Base-by-base conservation (phyloP, 1,284 basidiomycete genomes). In the Ceratobasidium sp. region DNA sequence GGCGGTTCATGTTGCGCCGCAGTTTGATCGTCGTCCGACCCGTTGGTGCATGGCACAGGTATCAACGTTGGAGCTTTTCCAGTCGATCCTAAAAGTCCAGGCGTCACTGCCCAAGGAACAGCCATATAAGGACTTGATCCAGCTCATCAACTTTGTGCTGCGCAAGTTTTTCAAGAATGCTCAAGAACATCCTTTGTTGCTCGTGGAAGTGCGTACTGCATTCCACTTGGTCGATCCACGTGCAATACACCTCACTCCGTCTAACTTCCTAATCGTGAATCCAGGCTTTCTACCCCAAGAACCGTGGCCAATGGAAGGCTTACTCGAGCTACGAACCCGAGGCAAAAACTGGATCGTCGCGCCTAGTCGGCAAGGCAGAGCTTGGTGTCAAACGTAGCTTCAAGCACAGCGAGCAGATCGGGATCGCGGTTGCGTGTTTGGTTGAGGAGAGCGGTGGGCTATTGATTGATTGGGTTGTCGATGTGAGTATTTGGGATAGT, bases 131-230 rank as follows among this genome's bases (percentile, higher is more conserved):
- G 95, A 98, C 79, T 86, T 97, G 48, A 79, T 92, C 61, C 85
- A 86, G 70, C 82, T 97, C 30, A 89, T 97, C 81, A 91, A 88
- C 76, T 98, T 87, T 80, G 84, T 97, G 69, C 83, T 96, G 70
- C 88, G 92, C 53, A 89, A 91, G 78, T 97, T 96, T 83, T 97
- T 98, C 87, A 97, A 96, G 79, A 86, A 88, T 5, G 84, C 94
- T 51, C 85, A 87, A 70, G 87, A 92, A 74, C 90, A 96, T 74
- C 85, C 92, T 0, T 91, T 96, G 81, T 82, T 96, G 49, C 85
- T 94, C 72, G 85, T 97, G 70, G 94, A 97, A 84, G 92, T 89
- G 72, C 62, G 82, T 74, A 62, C 16, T 38, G 36, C 33, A 53
- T n/a, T 54, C 46, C 78, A 23, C 33, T 21, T 7, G 38, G 33